These are phyloP conservation scores for Erythrophleum fordii DNA, from an alignment of 306 rosid species.

Conservation along the genomic window DNA sequence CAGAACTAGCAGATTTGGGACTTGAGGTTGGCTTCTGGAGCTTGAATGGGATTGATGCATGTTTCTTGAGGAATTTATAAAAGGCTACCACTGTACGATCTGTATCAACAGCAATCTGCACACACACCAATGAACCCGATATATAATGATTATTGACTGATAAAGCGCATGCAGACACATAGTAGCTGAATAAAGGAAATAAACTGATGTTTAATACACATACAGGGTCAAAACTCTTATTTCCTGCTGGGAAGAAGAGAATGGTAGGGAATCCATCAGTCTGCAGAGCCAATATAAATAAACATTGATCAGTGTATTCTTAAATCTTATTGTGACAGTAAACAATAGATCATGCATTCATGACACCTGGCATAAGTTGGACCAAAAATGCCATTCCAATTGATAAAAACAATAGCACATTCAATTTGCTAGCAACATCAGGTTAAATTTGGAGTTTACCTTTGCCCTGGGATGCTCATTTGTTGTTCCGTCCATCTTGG, in stretches of 20 bases:
- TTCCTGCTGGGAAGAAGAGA: slow-evolving; percentile 57
- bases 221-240: slow-evolving; percentile 54
- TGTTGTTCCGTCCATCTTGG: slow-evolving; percentile 98
- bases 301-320: neutral
- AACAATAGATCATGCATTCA: slow-evolving; percentile 9
- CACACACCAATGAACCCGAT: slow-evolving; percentile 34
- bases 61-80: slow-evolving; percentile 87
- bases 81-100: slow-evolving; percentile 96
- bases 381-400: slow-evolving; percentile 28
- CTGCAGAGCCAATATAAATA: slow-evolving; percentile 39
- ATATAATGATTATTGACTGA: slow-evolving; percentile 7
- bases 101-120: slow-evolving; percentile 81
- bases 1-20: slow-evolving; percentile 51
- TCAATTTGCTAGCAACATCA: slow-evolving; percentile 31
- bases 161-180: neutral
- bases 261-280: slow-evolving; percentile 56
- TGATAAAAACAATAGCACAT: slow-evolving; percentile 35
- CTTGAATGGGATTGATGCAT: slow-evolving; percentile 96
- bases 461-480: slow-evolving; percentile 98
- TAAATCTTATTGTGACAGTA: neutral
- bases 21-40: slow-evolving; percentile 80
- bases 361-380: slow-evolving; percentile 8
- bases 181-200: neutral
- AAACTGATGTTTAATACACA: slow-evolving; percentile 12
- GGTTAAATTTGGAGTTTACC: slow-evolving; percentile 52